Percentiles rank a stretch among this genome's conserved stretches.
phyloP scores from a whole-genome alignment of 2,329 filamentous ascomycete species.

The Bisporella sp. region DNA sequence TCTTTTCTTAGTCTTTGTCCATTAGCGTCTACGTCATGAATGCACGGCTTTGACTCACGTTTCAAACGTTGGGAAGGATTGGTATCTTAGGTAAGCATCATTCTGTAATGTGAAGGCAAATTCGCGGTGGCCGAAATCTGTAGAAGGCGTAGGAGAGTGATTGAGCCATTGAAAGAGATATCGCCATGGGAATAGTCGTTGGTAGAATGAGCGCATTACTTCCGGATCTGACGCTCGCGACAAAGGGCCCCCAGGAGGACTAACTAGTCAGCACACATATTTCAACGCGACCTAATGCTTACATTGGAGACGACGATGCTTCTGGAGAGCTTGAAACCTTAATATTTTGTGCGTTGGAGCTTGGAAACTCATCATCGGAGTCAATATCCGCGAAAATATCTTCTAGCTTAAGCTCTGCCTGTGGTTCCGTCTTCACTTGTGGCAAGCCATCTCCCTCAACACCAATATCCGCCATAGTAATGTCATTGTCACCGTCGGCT shows the following conservation, averaged over 20 bases:
- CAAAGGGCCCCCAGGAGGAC: constrained; percentile 28
- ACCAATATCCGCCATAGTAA: constrained; percentile 19
- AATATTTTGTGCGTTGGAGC: constrained; percentile 31
- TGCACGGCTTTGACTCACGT: constrained; percentile 33
- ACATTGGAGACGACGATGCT: constrained; percentile 38
- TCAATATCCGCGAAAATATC: constrained; percentile 52
- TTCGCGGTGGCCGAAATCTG: constrained; percentile 87
- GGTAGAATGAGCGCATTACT: constrained; percentile 89
- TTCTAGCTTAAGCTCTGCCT: constrained; percentile 47
- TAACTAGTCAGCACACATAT: constrained; percentile 15
- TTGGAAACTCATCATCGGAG: constrained; percentile 55
- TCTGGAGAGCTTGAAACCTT: constrained; percentile 34
- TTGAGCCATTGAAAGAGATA: constrained; percentile 98
- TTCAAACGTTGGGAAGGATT: constrained; percentile 66
- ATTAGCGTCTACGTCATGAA: constrained; percentile 12
- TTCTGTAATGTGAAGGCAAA: constrained; percentile 94
- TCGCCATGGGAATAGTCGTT: constrained; percentile 90
- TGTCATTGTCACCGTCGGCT: constrained; percentile 17
- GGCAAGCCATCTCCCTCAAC: constrained; percentile 4
- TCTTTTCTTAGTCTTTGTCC: constrained; percentile 72
- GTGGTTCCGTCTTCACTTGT: constrained; percentile 19
- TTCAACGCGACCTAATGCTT: constrained; percentile 13
- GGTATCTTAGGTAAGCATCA: constrained; percentile 88
- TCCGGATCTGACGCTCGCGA: constrained; percentile 64
- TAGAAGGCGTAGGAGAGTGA: constrained; percentile 76